Conservation (phyloP, 2,329 filamentous ascomycete genomes). For the Amauroascus niger region DNA sequence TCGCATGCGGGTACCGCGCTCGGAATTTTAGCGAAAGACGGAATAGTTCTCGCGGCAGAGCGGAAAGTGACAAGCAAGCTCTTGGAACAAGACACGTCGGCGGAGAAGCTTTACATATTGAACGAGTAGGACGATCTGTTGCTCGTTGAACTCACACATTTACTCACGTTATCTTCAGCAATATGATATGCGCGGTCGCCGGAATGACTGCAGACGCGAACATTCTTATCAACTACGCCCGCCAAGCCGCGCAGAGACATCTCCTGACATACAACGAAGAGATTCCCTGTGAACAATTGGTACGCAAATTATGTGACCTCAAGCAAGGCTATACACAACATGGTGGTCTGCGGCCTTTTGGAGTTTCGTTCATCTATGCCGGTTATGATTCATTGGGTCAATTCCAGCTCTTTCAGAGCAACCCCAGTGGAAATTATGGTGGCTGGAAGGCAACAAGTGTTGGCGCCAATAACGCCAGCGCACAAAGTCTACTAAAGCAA, state of each 20-base stretch:
- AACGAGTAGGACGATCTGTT: constrained; percentile 63
- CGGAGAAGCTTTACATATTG: constrained; percentile 98
- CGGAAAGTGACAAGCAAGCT: constrained; percentile 99
- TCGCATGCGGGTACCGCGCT: constrained; percentile 96
- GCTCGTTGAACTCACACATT: not conserved
- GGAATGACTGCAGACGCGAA: constrained; percentile 99
- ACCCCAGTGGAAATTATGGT: constrained; percentile 96
- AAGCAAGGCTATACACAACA: constrained; percentile 99
- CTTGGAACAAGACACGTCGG: constrained; percentile 96
- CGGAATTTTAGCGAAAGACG: constrained; percentile 93
- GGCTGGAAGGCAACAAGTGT: constrained; percentile 99
- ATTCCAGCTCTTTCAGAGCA: constrained; percentile 98
- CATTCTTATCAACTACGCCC: constrained; percentile 99
- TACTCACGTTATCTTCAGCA: constrained; percentile 47
- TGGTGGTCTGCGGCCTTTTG: constrained; percentile 93
- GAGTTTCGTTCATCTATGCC: constrained; percentile 98
- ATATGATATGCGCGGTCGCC: constrained; percentile 99
- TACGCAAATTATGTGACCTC: constrained; percentile 88
- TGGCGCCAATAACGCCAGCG: constrained; percentile 95
- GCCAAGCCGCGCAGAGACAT: constrained; percentile 91
- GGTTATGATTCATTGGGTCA: constrained; percentile 92
- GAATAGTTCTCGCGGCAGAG: constrained; percentile 95
- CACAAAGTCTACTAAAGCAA: constrained; percentile 94
- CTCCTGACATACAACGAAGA: constrained; percentile 99
- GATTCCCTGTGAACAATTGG: constrained; percentile 97